phyloP scores from a whole-genome alignment of 2,329 filamentous ascomycete species.

The Tetracladium maxilliforme region DNA sequence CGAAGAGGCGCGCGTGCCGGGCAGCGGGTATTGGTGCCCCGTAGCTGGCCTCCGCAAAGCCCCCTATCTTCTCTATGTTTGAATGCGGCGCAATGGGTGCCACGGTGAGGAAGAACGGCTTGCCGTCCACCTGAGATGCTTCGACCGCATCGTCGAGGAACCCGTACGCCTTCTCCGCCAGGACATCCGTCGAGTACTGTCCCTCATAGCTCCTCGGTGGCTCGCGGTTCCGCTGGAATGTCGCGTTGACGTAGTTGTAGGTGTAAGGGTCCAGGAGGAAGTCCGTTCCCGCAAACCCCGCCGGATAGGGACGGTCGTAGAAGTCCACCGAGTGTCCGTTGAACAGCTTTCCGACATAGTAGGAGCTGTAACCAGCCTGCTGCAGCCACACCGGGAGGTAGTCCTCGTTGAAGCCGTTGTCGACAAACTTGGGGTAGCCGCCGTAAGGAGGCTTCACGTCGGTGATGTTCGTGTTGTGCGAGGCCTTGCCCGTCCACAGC shows the following conservation, averaged over 20 bases:
- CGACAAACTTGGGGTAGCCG: slow-evolving; percentile 37
- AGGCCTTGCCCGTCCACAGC: slow-evolving; percentile 44
- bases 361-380: slow-evolving; percentile 38
- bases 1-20: slow-evolving; percentile 29
- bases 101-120: slow-evolving; percentile 36
- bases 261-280: slow-evolving; percentile 32
- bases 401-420: slow-evolving; percentile 34
- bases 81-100: slow-evolving; percentile 35
- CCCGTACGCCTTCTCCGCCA: slow-evolving; percentile 27
- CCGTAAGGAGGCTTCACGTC: slow-evolving; percentile 24
- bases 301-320: slow-evolving; percentile 26
- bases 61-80: slow-evolving; percentile 25
- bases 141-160: slow-evolving; percentile 30
- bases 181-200: slow-evolving; percentile 31
- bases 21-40: slow-evolving; percentile 27
- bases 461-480: slow-evolving; percentile 53
- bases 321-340: slow-evolving; percentile 30
- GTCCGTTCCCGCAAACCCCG: slow-evolving; percentile 30
- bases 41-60: slow-evolving; percentile 18
- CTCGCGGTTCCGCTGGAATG: slow-evolving; percentile 29
- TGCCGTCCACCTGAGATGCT: slow-evolving; percentile 15
- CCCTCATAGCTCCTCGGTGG: slow-evolving; percentile 29
- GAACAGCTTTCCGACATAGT: slow-evolving; percentile 42
- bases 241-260: slow-evolving; percentile 35
- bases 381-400: slow-evolving; percentile 44